Conservation (phyloP, 306 rosid species). For the Medicago truncatula region DNA sequence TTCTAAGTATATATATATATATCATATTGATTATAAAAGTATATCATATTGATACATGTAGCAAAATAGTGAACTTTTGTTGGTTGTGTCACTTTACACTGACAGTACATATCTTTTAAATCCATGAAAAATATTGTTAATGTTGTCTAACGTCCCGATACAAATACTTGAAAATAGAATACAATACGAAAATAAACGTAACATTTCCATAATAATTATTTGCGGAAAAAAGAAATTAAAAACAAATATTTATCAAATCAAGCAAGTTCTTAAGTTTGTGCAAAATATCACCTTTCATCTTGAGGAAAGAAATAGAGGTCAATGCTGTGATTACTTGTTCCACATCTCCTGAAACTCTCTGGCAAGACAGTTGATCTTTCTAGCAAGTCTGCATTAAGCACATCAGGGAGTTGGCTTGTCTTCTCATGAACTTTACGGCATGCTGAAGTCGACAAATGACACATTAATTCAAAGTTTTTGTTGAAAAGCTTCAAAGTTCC, state of each 20-base stretch:
- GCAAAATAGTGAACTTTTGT: no score
- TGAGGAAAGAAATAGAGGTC: slow-evolving; percentile 77
- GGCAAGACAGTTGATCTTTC: slow-evolving; percentile 70
- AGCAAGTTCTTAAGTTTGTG: slow-evolving; percentile 14
- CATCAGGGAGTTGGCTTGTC: slow-evolving; percentile 54
- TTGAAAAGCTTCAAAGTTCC: slow-evolving; percentile 56
- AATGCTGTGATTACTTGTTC: slow-evolving; percentile 50
- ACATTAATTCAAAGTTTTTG: slow-evolving; percentile 44
- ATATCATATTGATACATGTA: no score
- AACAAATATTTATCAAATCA: background rate
- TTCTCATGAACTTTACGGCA: slow-evolving; percentile 56
- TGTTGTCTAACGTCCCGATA: no score
- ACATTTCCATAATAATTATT: no score
- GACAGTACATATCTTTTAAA: no score
- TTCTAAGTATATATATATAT: no score
- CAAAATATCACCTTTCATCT: slow-evolving; percentile 53
- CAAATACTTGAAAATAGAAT: no score
- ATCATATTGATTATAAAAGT: no score
- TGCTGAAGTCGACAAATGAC: slow-evolving; percentile 68
- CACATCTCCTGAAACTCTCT: slow-evolving; percentile 41
- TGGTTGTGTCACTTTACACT: no score
- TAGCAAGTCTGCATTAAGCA: slow-evolving; percentile 51
- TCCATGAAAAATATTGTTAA: no score
- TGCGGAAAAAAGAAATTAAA: background rate
- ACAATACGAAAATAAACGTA: no score